These are phyloP conservation scores for Panicum miliaceum DNA, from an alignment of 176 grass and related monocot species.

Conservation along the genomic window DNA sequence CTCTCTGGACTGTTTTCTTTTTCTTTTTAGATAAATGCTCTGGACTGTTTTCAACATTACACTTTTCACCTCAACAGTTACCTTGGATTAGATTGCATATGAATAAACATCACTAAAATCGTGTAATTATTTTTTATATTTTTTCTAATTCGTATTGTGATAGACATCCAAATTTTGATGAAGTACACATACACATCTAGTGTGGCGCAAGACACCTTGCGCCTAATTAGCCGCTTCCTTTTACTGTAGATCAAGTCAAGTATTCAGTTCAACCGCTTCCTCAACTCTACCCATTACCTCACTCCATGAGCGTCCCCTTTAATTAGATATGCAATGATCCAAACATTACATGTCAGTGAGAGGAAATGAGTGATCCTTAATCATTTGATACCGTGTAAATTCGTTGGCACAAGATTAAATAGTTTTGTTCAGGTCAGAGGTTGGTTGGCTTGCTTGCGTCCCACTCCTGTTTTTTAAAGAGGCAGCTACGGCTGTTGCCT, in stretches of 20 bases:
- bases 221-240: conserved; percentile 1
- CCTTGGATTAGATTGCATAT: not conserved
- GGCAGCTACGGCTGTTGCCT: conserved; percentile 52
- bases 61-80: not conserved
- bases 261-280: conserved; percentile 45
- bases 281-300: conserved; percentile 1
- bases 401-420: conserved; percentile 26
- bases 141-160: not conserved
- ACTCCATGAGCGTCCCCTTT: not conserved
- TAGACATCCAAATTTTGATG: not conserved
- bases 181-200: not conserved
- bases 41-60: too few relatives aligned
- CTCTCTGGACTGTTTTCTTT: too few relatives aligned
- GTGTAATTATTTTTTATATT: too few relatives aligned
- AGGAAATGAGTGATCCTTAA: conserved; percentile 40
- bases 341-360: conserved; percentile 30
- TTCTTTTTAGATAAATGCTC: too few relatives aligned
- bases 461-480: conserved; percentile 43
- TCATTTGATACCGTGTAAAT: conserved; percentile 44
- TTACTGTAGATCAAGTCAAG: conserved; percentile 42
- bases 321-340: conserved; percentile 9
- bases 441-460: conserved; percentile 53
- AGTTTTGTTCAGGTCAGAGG: conserved; percentile 38
- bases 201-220: not conserved
- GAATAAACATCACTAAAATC: not conserved